phyloP scores from a whole-genome alignment of 352 stramenopile genomes.

The Pythium rhizo-oryzae region DNA sequence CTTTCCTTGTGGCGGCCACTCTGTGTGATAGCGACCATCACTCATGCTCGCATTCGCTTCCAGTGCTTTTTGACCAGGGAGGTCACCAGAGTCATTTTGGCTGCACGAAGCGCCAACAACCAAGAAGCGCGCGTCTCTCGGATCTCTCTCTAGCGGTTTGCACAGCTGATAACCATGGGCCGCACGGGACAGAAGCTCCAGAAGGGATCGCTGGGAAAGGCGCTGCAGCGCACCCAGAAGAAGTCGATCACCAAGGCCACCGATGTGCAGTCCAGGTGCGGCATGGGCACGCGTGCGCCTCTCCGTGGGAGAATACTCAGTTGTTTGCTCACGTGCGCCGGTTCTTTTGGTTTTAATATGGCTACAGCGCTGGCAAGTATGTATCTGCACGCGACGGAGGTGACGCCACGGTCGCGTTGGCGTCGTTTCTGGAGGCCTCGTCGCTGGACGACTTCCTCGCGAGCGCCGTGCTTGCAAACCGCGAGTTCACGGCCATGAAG shows the following conservation, averaged over 20 bases:
- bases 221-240: slow-evolving; percentile 79
- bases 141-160: too few species aligned
- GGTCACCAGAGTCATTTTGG: slow-evolving; percentile 8
- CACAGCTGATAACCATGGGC: slow-evolving; percentile 43
- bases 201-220: slow-evolving; percentile 74
- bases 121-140: background rate
- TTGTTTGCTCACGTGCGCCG: too few species aligned
- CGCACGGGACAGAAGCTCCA: slow-evolving; percentile 74
- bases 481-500: slow-evolving; percentile 92
- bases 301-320: too few species aligned
- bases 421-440: slow-evolving; percentile 85
- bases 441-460: slow-evolving; percentile 93
- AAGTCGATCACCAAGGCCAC: slow-evolving; percentile 68
- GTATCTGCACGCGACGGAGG: slow-evolving; percentile 82
- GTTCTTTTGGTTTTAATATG: background rate
- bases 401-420: slow-evolving; percentile 77
- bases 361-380: slow-evolving; percentile 71
- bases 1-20: background rate
- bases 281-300: too few species aligned
- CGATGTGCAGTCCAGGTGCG: slow-evolving; percentile 76
- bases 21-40: slow-evolving; percentile 17
- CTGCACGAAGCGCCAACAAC: background rate
- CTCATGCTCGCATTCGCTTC: slow-evolving; percentile 29
- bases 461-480: slow-evolving; percentile 90
- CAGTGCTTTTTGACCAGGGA: slow-evolving; percentile 34